Evolutionary conservation across 164 flowering plant genomes (phyloP), one percentile per base, ranked within the genome.

Genomic region (Nymphaea thermarum): DNA sequence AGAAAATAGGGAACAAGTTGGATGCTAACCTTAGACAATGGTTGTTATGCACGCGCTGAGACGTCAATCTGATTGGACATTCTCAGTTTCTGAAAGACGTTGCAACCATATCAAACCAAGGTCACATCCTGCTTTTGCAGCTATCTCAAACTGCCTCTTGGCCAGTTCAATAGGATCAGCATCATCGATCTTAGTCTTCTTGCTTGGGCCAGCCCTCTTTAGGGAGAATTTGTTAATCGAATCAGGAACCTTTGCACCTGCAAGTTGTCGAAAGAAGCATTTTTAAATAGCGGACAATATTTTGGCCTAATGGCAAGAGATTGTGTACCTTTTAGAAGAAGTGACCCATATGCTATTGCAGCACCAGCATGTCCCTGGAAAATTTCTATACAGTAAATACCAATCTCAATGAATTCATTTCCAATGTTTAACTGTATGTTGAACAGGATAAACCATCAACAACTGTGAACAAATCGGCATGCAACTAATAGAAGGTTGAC

Each of bases 301-400:
- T 14, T 45, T 45, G 36, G 53, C 53, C 5, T 10, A 45, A 45
- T 45, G 11, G 53, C 5, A 45, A 45, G 53, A 45, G 36, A 45
- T 5, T 5, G 53, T 45, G 11, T 42, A 91, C 99, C 99, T 84
- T 78, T 80, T 60, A 94, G 87, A 72, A 94, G 85, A 75, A 94
- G 96, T 41, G 98, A 84, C 65, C 99, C 99, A 77, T 83, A 94
- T 68, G 98, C 96, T 76, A 94, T 77, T 66, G 98, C 96, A 63
- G 99, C 96, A 70, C 96, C 99, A 68, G 89, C 81, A 84, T 94
- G 98, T 42, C 96, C 98, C 99, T 94, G 81, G 25, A 61, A 25
- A 61, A 5, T 61, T 61, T 7, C n/a, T 5, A 61, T 5, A 61
- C 5, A 45, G 53, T 45, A 45, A 10, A 45, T 45, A 5, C 53